phyloP scores from a whole-genome alignment of 2,329 filamentous ascomycete species.

The Anthostomella pinea region DNA sequence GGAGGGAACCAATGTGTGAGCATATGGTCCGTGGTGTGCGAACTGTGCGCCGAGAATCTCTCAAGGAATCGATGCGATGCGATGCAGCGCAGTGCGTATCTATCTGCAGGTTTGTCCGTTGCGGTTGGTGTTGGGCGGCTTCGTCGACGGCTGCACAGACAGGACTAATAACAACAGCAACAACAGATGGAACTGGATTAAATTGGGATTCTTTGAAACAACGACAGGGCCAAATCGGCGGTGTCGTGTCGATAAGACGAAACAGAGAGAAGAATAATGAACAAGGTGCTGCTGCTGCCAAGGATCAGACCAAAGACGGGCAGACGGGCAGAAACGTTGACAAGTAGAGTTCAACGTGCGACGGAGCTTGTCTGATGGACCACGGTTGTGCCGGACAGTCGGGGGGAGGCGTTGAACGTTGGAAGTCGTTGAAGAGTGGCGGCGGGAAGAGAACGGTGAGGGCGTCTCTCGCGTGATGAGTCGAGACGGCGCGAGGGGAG shows the following conservation, averaged over 20 bases:
- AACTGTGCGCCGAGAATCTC: slow-evolving; percentile 21
- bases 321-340: slow-evolving; percentile 26
- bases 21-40: slow-evolving; percentile 19
- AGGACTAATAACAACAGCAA: slow-evolving; percentile 20
- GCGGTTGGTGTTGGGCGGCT: slow-evolving; percentile 15
- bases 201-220: slow-evolving; percentile 43
- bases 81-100: slow-evolving; percentile 11
- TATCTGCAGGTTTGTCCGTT: slow-evolving; percentile 9
- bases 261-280: slow-evolving; percentile 27
- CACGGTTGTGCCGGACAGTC: slow-evolving; percentile 34
- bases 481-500: slow-evolving; percentile 23
- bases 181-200: slow-evolving; percentile 39
- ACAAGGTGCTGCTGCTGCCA: slow-evolving; percentile 28
- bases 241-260: slow-evolving; percentile 31
- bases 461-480: slow-evolving; percentile 21
- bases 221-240: slow-evolving; percentile 28
- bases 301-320: slow-evolving; percentile 27
- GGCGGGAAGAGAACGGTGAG: slow-evolving; percentile 22
- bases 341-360: slow-evolving; percentile 31
- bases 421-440: too few species aligned
- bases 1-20: slow-evolving; percentile 18
- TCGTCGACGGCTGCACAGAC: slow-evolving; percentile 13
- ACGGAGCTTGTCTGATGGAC: slow-evolving; percentile 35
- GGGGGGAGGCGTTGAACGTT: slow-evolving; percentile 36
- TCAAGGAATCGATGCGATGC: slow-evolving; percentile 6